A percentile compares a stretch with the other conserved stretches of the same genome.
These are phyloP conservation scores for Backusella australiensis DNA, from an alignment of 192 early-diverging fungal genomes.

Conservation along the genomic window DNA sequence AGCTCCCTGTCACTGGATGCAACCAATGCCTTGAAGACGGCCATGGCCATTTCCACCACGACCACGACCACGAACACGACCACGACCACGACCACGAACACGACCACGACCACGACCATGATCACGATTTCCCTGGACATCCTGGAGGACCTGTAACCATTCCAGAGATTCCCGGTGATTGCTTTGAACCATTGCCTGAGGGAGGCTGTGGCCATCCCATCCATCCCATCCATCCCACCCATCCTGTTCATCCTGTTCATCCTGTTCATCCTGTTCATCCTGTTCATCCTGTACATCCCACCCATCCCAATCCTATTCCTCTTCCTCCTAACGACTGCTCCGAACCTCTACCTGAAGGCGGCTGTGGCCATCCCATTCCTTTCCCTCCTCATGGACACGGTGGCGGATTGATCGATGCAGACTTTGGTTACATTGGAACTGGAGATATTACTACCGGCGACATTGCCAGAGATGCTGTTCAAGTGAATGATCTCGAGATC, in stretches of 20 bases:
- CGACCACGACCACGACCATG: not conserved
- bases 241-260: not conserved
- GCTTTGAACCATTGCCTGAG: not conserved
- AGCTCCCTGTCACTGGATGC: not conserved
- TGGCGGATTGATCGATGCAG: not conserved
- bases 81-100: not conserved
- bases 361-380: not conserved
- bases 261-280: not conserved
- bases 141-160: not conserved
- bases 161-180: not conserved
- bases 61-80: not conserved
- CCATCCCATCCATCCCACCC: no score
- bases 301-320: no score
- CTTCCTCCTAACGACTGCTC: not conserved
- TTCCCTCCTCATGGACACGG: not conserved
- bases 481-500: not conserved
- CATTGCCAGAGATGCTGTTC: not conserved
- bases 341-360: not conserved
- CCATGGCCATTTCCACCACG: not conserved
- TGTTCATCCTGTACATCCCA: not conserved
- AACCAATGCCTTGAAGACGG: not conserved
- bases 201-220: not conserved
- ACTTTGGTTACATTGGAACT: not conserved
- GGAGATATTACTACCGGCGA: not conserved
- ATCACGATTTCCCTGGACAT: not conserved